Evolutionary conservation across 2,329 filamentous ascomycete species (phyloP), one percentile per base, ranked within the genome.

Genomic region (Chrysoporthe cubensis): DNA sequence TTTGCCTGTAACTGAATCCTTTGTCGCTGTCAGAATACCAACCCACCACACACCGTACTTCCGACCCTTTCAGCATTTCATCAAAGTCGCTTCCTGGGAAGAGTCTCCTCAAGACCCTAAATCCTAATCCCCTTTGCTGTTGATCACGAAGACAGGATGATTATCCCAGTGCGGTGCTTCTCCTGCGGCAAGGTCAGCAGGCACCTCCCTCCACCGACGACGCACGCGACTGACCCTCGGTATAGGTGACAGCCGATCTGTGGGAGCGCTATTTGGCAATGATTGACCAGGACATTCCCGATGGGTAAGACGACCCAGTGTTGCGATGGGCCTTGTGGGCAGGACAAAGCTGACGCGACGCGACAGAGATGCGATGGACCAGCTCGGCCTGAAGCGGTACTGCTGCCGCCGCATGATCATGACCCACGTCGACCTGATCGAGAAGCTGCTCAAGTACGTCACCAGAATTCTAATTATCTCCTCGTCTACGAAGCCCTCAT

Each of bases 401-500:
- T 99, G 96, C 87, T 99, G 96, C 84, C 92, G 96, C 74, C 91
- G 96, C 76, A 99, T 99, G 96, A 90, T 99, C 80, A 97, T 99
- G 92, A 99, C 96, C 69, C 96, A 99, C 81, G 96, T 99, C 75
- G 96, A 99, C 79, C 85, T 99, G 71, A 97, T 99, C 75, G 96
- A 99, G 86, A 99, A 99, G 83, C 88, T 99, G 62, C 88, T 99
- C 72, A 93, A 95, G 92, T 97, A 90, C 74, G 87, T 75, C 50
- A 52, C 13, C 64, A 26, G 44, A 43, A 11, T 11, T 46, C 18
- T 1, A 13, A 26, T 21, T n/a, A 21, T n/a, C 9, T 2, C 14
- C 8, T 13, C 16, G 3, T 42, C 14, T n/a, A 6, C 6, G 32
- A 42, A 26, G 37, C n/a, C 37, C 9, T 40, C 9, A 3, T 43